Conservation (phyloP, 192 early-diverging fungal genomes). For the Dimargaris xerosporica region DNA sequence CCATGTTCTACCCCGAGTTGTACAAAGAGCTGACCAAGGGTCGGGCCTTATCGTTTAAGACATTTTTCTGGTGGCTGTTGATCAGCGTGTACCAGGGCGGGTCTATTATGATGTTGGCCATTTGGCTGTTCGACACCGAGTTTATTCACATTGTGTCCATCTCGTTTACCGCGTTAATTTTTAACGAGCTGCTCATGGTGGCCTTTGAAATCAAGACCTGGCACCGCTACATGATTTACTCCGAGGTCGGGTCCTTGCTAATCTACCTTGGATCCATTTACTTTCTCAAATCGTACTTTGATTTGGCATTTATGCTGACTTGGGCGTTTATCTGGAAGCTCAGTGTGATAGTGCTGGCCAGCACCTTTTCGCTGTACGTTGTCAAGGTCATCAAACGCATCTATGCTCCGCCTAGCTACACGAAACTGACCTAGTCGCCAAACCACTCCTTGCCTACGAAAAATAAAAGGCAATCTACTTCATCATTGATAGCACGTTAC, state of each 20-base stretch:
- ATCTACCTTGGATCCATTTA: conserved; percentile 84
- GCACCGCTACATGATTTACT: conserved; percentile 81
- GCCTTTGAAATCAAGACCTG: conserved; percentile 86
- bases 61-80: conserved; percentile 88
- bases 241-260: conserved; percentile 61
- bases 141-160: conserved; percentile 92
- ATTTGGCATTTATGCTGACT: conserved; percentile 73
- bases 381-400: conserved; percentile 63
- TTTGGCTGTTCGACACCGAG: conserved; percentile 88
- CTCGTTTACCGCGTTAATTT: conserved; percentile 82
- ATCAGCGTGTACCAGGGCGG: conserved; percentile 96
- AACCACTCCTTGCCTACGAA: too few relatives aligned
- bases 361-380: conserved; percentile 72
- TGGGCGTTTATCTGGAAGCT: conserved; percentile 81
- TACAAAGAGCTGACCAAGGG: conserved; percentile 94
- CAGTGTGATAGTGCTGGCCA: conserved; percentile 71
- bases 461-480: too few relatives aligned
- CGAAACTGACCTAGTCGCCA: conserved; percentile 59
- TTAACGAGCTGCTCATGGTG: conserved; percentile 95
- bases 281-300: conserved; percentile 82
- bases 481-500: too few relatives aligned
- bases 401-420: conserved; percentile 77
- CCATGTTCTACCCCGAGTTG: conserved; percentile 80
- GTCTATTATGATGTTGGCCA: conserved; percentile 86
- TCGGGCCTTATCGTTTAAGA: conserved; percentile 75